These are phyloP conservation scores for Phaeosphaeriaceae sp. DNA, from an alignment of 2,329 filamentous ascomycete genomes.

Conservation along the genomic window DNA sequence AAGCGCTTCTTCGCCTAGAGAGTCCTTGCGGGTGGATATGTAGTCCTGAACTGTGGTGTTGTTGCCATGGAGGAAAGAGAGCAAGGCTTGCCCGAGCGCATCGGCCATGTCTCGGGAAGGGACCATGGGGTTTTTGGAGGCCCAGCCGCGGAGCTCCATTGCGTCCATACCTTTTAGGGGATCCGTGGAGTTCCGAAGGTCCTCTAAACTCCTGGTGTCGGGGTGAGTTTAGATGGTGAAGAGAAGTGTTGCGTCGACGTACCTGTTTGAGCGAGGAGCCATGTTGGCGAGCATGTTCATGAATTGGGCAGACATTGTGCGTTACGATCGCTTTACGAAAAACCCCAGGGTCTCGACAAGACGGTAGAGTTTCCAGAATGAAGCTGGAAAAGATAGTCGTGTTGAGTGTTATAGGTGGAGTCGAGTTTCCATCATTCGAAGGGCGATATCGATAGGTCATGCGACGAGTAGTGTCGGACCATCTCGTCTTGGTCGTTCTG, in stretches of 20 bases:
- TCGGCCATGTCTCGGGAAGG: constrained; percentile 20
- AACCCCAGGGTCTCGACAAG: no score
- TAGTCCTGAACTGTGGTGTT: constrained; percentile 7
- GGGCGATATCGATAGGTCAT: not conserved
- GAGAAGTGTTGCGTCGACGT: not conserved
- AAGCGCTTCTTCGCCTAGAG: constrained; percentile 2
- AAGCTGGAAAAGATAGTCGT: not conserved
- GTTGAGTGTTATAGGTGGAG: not conserved
- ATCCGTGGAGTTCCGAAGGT: constrained; percentile 14
- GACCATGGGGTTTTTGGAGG: constrained; percentile 7
- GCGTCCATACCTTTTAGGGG: constrained; percentile 19
- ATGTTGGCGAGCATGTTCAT: constrained; percentile 22
- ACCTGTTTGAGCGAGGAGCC: constrained; percentile 13
- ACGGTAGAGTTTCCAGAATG: no score
- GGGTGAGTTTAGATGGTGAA: not conserved
- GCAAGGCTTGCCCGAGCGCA: constrained; percentile 13
- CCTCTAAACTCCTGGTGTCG: constrained; percentile 10
- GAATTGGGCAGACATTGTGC: constrained; percentile 16
- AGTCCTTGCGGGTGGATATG: not conserved
- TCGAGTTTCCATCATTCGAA: not conserved
- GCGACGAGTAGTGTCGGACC: not conserved
- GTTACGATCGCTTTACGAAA: no score
- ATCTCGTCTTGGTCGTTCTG: not conserved
- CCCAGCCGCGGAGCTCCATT: constrained; percentile 23
- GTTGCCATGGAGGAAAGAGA: constrained; percentile 5